Evolutionary conservation across 2,329 filamentous ascomycete genomes (phyloP), one percentile per base, ranked within the genome.

Genomic region (Alternaria hordeiaustralica): DNA sequence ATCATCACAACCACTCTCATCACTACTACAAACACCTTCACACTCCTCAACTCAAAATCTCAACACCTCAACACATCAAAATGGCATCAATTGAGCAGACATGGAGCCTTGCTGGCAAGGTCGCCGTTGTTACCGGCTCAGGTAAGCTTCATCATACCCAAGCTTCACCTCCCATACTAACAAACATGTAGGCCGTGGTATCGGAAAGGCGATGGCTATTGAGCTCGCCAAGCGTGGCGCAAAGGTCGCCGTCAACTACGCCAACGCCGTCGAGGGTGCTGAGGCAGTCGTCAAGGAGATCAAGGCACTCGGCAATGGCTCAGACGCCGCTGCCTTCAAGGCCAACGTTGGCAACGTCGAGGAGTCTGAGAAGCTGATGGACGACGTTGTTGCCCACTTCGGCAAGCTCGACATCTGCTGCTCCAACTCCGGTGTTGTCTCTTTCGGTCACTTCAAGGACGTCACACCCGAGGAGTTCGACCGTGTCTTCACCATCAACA

Each of bases 321-420:
- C 86, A 55, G 87, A 90, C 66, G 88, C 89, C 43, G 84, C 87
- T 13, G 85, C 89, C 65, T 82, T 92, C 81, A 86, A 89, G 82
- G 90, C 90, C 71, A 90, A 93, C 81, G 86, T 92, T 60, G 85
- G 87, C 68, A 83, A 90, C 64, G 86, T 90, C 49, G 79, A 85
- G 63, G 84, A 92, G 79, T 92, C 89, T 69, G 84, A 86, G 58
- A 79, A 81, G 63, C 82, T 92, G 70, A 91, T 92, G 82, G 84
- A 87, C 61, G 79, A 90, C 75, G 89, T 89, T 58, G 83, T 89
- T 66, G 81, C 82, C 70, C 83, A 87, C 78, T 92, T 89, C 75
- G 89, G 89, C 79, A 85, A 87, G 78, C 84, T 92, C 74, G 84
- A 92, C 81, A 90, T 92, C 71, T 89, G 90, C 74, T 88, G 87